Percentiles rank a stretch among this genome's conserved stretches.
These are phyloP conservation scores for Platanthera guangdongensis DNA, from an alignment of 106 monocot species.

Conservation along the genomic window DNA sequence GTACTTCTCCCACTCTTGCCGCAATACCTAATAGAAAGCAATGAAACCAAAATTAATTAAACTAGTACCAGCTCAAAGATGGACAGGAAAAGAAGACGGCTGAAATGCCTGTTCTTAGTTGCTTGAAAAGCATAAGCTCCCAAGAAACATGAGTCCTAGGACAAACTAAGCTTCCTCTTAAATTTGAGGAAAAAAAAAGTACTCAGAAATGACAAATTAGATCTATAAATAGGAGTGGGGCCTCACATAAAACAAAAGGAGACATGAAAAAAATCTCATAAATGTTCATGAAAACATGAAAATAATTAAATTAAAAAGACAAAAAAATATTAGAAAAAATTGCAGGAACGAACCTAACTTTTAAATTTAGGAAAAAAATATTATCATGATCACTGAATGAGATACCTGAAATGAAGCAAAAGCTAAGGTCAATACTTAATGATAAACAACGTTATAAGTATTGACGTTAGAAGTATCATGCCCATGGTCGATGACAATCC, in stretches of 20 bases:
- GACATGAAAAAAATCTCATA: neutral
- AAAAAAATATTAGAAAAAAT: neutral
- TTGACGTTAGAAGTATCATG: neutral
- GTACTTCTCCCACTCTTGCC: conserved; percentile 90
- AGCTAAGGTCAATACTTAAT: neutral
- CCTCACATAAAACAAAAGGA: neutral
- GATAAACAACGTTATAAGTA: neutral
- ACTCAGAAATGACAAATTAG: neutral
- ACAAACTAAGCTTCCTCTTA: neutral
- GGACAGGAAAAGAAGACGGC: neutral
- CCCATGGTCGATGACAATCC: too few species aligned
- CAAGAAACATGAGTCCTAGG: neutral
- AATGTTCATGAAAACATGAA: neutral
- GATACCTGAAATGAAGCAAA: neutral
- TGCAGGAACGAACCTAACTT: neutral
- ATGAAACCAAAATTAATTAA: neutral
- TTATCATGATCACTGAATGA: neutral
- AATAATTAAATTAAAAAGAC: neutral
- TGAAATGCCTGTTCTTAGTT: neutral
- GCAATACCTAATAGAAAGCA: conserved; percentile 51
- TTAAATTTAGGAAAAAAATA: neutral
- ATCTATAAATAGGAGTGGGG: neutral
- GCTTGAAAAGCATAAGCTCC: neutral
- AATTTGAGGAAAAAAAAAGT: neutral
- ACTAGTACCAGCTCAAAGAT: neutral